phyloP scores from a whole-genome alignment of 129 eudicot species.

The Oenanthe sinensis region DNA sequence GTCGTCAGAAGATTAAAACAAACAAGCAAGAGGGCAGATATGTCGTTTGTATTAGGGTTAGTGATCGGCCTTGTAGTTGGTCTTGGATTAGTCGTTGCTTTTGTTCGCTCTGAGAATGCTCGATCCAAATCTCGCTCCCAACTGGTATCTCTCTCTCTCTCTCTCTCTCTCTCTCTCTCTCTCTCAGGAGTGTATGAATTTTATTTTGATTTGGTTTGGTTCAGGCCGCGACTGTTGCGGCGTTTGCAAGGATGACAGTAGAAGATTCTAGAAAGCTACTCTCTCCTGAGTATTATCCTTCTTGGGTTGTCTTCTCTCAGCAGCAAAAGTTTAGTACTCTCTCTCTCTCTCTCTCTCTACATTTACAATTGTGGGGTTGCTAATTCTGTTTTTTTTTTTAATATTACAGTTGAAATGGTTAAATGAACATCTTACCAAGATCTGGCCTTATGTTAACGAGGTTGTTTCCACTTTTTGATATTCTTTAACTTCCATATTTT shows the following conservation, averaged over 20 bases:
- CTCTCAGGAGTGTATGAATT: too few species aligned
- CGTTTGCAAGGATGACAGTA: constrained; percentile 94
- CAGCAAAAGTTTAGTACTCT: constrained; percentile 57
- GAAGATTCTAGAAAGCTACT: constrained; percentile 87
- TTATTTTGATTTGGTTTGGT: too few species aligned
- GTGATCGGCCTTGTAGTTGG: constrained; percentile 61
- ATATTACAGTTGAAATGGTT: constrained; percentile 82
- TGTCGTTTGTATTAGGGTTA: constrained; percentile 64
- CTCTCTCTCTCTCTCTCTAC: background rate
- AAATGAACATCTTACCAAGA: constrained; percentile 75
- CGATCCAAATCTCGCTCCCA: constrained; percentile 71
- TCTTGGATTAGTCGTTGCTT: constrained; percentile 41
- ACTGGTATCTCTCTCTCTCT: constrained; percentile 31
- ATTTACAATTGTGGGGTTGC: constrained; percentile 10
- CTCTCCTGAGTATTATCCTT: constrained; percentile 67
- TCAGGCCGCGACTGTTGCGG: constrained; percentile 75
- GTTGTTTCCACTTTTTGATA: constrained; percentile 20
- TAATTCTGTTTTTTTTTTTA: constrained; percentile 14
- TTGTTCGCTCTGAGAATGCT: constrained; percentile 74
- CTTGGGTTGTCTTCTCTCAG: constrained; percentile 92
- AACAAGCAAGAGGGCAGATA: background rate
- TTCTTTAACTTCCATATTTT: background rate
- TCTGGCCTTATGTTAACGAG: constrained; percentile 89
- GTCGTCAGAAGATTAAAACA: background rate
- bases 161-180: background rate